A percentile compares a stretch with the other conserved stretches of the same genome.
These are phyloP conservation scores for Colletotrichum eremochloae DNA, from an alignment of 2,329 filamentous ascomycete genomes.

Conservation along the genomic window DNA sequence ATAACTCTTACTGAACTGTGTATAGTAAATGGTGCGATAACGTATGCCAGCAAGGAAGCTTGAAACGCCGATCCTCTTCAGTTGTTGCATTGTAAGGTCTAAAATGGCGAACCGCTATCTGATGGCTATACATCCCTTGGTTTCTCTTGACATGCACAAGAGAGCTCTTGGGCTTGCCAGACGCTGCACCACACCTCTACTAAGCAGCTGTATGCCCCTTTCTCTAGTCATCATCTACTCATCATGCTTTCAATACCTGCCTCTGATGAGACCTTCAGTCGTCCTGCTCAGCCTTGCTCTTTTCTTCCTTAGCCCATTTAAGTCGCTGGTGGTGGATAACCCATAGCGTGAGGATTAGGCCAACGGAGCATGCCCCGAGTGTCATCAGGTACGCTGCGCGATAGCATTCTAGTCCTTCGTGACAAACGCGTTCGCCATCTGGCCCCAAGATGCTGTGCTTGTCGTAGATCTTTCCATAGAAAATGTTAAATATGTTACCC, in stretches of 20 bases:
- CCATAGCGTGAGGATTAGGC: slow-evolving; percentile 77
- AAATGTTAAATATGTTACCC: slow-evolving; percentile 92
- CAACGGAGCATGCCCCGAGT: slow-evolving; percentile 76
- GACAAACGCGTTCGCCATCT: slow-evolving; percentile 80
- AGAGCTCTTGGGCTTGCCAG: not conserved
- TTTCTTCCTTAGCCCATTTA: slow-evolving; percentile 53
- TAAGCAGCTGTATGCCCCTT: not conserved
- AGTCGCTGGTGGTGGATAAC: slow-evolving; percentile 73
- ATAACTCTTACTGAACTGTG: too few species aligned
- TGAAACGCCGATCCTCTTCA: slow-evolving; percentile 3
- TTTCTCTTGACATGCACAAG: not conserved
- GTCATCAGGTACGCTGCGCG: slow-evolving; percentile 84
- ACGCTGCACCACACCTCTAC: not conserved
- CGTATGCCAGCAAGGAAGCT: not conserved
- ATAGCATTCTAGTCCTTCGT: slow-evolving; percentile 85
- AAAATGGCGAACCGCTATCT: not conserved
- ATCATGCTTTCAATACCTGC: not conserved
- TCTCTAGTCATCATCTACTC: not conserved
- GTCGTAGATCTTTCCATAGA: slow-evolving; percentile 90
- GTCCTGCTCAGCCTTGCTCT: slow-evolving; percentile 56
- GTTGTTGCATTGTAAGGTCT: not conserved
- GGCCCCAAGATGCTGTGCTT: slow-evolving; percentile 77
- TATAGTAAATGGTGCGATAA: not conserved
- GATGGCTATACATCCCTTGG: not conserved
- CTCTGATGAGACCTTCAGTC: slow-evolving; percentile 44